Conservation (phyloP, 805 yeast genomes). For the Candida odintsovae region DNA sequence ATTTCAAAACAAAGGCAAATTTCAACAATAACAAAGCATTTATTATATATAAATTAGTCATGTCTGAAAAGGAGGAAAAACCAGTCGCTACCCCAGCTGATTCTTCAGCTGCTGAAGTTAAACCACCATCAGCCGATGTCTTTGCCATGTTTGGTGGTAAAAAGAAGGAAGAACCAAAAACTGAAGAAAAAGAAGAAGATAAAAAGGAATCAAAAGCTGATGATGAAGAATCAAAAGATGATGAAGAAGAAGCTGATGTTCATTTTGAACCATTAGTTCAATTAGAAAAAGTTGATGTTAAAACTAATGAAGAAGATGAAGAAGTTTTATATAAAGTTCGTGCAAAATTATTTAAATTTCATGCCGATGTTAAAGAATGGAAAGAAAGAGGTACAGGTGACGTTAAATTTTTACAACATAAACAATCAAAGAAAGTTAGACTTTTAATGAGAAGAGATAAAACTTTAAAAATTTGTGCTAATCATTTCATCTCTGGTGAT, state of each 20-base stretch:
- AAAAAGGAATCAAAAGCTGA: slow-evolving; percentile 24
- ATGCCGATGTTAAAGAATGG: slow-evolving; percentile 86
- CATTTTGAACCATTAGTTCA: slow-evolving; percentile 96
- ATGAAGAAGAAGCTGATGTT: slow-evolving; percentile 41
- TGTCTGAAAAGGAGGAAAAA: slow-evolving; percentile 23
- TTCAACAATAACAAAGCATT: neutral
- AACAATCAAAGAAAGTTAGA: slow-evolving; percentile 75
- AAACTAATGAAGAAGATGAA: slow-evolving; percentile 91
- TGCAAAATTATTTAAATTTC: slow-evolving; percentile 91
- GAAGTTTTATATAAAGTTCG: slow-evolving; percentile 79
- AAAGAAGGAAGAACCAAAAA: slow-evolving; percentile 37
- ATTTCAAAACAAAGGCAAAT: slow-evolving; percentile 1
- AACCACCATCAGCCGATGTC: slow-evolving; percentile 76
- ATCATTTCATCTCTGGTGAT: slow-evolving; percentile 82
- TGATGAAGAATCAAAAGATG: slow-evolving; percentile 24
- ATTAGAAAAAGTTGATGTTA: slow-evolving; percentile 92
- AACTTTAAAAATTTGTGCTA: slow-evolving; percentile 96
- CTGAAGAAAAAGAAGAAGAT: slow-evolving; percentile 32
- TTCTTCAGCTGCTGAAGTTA: slow-evolving; percentile 23
- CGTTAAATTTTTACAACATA: slow-evolving; percentile 91
- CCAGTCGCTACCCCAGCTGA: slow-evolving; percentile 19
- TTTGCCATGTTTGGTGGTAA: slow-evolving; percentile 95
- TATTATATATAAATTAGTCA: neutral
- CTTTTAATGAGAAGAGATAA: slow-evolving; percentile 98
- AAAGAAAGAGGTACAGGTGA: slow-evolving; percentile 99